phyloP scores from a whole-genome alignment of 2,329 filamentous ascomycete species.

The Erysiphe pulchra region DNA sequence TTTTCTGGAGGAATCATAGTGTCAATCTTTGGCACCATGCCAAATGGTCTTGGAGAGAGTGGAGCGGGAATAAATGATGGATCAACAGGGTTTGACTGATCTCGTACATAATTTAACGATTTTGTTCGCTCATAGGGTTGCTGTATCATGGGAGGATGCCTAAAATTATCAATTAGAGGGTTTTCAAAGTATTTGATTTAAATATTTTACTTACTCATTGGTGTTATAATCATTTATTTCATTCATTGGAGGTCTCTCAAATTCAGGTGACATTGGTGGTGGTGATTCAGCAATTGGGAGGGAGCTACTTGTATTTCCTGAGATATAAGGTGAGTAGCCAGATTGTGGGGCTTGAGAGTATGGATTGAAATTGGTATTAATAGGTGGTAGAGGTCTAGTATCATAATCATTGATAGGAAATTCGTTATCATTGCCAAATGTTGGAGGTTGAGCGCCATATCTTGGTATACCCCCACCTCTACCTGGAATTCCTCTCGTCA shows the following conservation, averaged over 20 bases:
- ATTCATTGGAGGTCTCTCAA: no score
- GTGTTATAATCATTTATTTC: no score
- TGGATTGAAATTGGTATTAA: slow-evolving; percentile 2
- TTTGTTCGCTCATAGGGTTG: no score
- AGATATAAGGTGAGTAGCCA: slow-evolving; percentile 10
- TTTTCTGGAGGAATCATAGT: slow-evolving; percentile 3
- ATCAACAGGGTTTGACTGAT: slow-evolving; percentile 32
- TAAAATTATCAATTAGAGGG: no score
- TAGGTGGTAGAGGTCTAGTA: slow-evolving; percentile 7
- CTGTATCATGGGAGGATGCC: no score
- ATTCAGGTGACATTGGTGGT: slow-evolving; percentile 25
- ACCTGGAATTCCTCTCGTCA: slow-evolving; percentile 16
- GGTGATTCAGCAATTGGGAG: slow-evolving; percentile 37
- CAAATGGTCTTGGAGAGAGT: slow-evolving; percentile 9
- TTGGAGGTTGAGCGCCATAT: slow-evolving; percentile 7
- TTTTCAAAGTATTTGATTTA: no score
- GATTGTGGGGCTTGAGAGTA: slow-evolving; percentile 4
- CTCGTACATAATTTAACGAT: no score
- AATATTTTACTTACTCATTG: no score
- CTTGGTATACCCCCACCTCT: slow-evolving; percentile 19
- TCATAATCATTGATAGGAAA: slow-evolving; percentile 3
- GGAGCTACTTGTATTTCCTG: slow-evolving; percentile 10
- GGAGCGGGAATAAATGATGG: slow-evolving; percentile 7
- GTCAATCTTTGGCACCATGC: neutral
- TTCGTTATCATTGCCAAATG: slow-evolving; percentile 6